Evolutionary conservation across 2,329 filamentous ascomycete species (phyloP).

Genomic region (Aspergillus sp.): DNA sequence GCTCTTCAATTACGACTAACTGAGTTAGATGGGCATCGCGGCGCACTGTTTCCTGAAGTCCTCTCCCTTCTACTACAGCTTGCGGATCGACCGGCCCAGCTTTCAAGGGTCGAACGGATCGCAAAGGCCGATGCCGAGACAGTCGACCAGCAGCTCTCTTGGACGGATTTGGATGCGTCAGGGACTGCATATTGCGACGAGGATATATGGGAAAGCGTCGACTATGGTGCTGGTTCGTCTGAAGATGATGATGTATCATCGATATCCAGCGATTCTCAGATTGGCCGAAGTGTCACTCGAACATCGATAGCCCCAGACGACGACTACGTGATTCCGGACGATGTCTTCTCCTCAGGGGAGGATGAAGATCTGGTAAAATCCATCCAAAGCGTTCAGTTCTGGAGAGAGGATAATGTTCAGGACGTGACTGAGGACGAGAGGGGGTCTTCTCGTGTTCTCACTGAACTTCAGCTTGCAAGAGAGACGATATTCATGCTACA

Average conservation of each 20-base stretch:
- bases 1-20: slow-evolving; percentile 64
- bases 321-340: slow-evolving; percentile 40
- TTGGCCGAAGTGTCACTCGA: slow-evolving; percentile 33
- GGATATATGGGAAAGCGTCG: slow-evolving; percentile 47
- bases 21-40: slow-evolving; percentile 59
- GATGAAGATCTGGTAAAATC: slow-evolving; percentile 41
- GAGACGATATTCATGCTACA: slow-evolving; percentile 86
- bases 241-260: slow-evolving; percentile 46
- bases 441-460: slow-evolving; percentile 49
- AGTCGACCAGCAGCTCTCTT: slow-evolving; percentile 62
- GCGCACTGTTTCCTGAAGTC: slow-evolving; percentile 77
- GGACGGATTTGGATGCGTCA: slow-evolving; percentile 77
- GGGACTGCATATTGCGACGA: slow-evolving; percentile 67
- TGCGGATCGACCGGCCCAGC: slow-evolving; percentile 76
- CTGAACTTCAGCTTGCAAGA: slow-evolving; percentile 74
- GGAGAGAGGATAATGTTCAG: slow-evolving; percentile 41
- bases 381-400: slow-evolving; percentile 54
- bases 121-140: slow-evolving; percentile 57
- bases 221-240: slow-evolving; percentile 45
- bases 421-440: slow-evolving; percentile 20
- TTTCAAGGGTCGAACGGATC: slow-evolving; percentile 69
- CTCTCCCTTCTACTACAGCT: slow-evolving; percentile 79
- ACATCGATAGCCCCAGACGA: slow-evolving; percentile 33
- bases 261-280: slow-evolving; percentile 37
- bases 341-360: slow-evolving; percentile 36